Evolutionary conservation across 2,329 filamentous ascomycete genomes (phyloP).

Genomic region (Paramyrothecium roridum): DNA sequence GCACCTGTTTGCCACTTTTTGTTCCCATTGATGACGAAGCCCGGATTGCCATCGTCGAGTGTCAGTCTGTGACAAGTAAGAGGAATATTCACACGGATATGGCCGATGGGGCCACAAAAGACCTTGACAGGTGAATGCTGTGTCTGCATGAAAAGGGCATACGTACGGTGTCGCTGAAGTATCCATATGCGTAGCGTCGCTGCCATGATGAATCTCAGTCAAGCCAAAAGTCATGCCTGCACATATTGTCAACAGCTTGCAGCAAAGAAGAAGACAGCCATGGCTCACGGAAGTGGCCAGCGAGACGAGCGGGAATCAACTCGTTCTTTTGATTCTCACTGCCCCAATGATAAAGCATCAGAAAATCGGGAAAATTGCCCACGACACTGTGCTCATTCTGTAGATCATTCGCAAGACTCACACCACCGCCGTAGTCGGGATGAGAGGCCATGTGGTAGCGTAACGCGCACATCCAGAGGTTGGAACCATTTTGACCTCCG

Average conservation of each 20-base stretch:
- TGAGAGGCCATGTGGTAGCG: slow-evolving; percentile 11
- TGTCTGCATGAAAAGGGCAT: too few relatives aligned
- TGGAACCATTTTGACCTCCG: slow-evolving; percentile 8
- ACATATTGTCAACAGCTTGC: background rate
- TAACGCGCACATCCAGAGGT: slow-evolving; percentile 12
- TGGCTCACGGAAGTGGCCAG: background rate
- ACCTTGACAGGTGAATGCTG: too few relatives aligned
- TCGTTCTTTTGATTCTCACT: slow-evolving; percentile 4
- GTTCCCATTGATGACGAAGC: slow-evolving; percentile 11
- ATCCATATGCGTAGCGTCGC: slow-evolving; percentile 12
- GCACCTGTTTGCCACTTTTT: slow-evolving; percentile 13
- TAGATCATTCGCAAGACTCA: slow-evolving; percentile 13
- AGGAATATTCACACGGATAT: too few relatives aligned
- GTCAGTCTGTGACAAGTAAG: background rate
- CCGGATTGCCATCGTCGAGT: slow-evolving; percentile 4
- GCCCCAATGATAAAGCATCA: slow-evolving; percentile 11
- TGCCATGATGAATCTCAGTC: slow-evolving; percentile 12
- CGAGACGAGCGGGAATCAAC: slow-evolving; percentile 5
- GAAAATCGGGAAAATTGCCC: slow-evolving; percentile 10
- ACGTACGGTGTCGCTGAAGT: slow-evolving; percentile 4
- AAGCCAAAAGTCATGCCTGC: slow-evolving; percentile 9
- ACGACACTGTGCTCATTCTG: slow-evolving; percentile 13
- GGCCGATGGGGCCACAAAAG: too few relatives aligned
- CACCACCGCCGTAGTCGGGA: slow-evolving; percentile 10
- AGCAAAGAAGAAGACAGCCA: background rate